Evolutionary conservation across 225 moss, liverwort and hornwort genomes (phyloP), one percentile per base, ranked within the genome.

Genomic region (Bryoerythrophyllum caledonicum): DNA sequence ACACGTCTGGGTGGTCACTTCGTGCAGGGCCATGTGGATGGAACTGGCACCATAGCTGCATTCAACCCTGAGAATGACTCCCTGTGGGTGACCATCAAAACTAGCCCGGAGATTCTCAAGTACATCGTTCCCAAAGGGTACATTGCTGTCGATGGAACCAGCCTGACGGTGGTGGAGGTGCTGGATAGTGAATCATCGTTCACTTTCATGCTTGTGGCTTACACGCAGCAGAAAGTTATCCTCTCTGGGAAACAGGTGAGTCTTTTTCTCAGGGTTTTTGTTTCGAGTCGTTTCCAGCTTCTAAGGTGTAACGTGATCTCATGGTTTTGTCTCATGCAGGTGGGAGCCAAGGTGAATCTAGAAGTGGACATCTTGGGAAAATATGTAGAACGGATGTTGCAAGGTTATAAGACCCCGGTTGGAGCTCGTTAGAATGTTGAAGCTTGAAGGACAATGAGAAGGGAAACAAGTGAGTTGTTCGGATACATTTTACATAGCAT

Each of bases 1-100:
- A 89, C 96, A n/a, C 83, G 96, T 63, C 74, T 96, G 88, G 96
- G 96, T 11, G 96, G 96, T 0, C 96, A 96, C 65, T 92, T 96
- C n/a, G 96, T 96, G 24, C 96, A 96, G 74, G 96, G 96, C 10
- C 96, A 96, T 78, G 96, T 94, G 8, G 96, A 96, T 52, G 96
- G 94, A 74, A 96, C 94, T 13, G 96, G 96, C 46, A 96, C 82
- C 58, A 86, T 96, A 51, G 86, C 82, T 8, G 82, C 82, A 61
- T 85, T 94, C 48, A 83, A 86, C 7, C 92, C 89, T 4, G 96
- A 96, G 72, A 85, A 89, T 0, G 92, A 96, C 80, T 94, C 94
- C 4, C 20, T 96, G 35, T 96, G 96, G 96, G 93, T 96, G 72
- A 96, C 92, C 34, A 76, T 96, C 38, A 87, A 83, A 62, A 75